phyloP scores from a whole-genome alignment of 768 basidiomycete genomes.

The Pleurotus tuber-regium region DNA sequence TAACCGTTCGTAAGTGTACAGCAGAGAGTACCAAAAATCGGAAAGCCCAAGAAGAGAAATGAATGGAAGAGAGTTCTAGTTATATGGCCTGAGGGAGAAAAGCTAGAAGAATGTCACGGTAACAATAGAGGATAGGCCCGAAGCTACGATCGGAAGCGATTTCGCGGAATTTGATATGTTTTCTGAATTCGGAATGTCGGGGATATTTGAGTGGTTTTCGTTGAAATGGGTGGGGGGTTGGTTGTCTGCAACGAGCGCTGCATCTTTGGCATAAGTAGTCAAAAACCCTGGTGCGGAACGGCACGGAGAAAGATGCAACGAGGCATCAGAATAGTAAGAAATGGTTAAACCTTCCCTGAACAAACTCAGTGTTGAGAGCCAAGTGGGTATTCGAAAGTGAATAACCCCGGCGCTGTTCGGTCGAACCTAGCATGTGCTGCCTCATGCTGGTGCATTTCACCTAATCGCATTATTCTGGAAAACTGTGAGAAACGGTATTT shows the following conservation, averaged over 20 bases:
- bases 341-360: constrained; percentile 2
- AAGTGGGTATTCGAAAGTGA: constrained; percentile 6
- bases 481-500: constrained; percentile 4
- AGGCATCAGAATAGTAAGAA: constrained; percentile 11
- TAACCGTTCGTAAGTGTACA: constrained; percentile 13
- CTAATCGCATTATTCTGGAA: constrained; percentile 6
- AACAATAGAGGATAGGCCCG: constrained; percentile 9
- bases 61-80: constrained; percentile 10
- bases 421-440: too few relatives aligned
- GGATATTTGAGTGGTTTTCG: background rate
- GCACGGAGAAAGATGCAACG: constrained; percentile 10
- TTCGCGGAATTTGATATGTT: constrained; percentile 8
- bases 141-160: constrained; percentile 3
- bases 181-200: too few relatives aligned
- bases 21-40: constrained; percentile 4
- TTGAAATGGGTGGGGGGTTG: background rate
- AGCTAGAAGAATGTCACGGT: constrained; percentile 11
- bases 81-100: constrained; percentile 16
- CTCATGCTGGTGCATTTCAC: constrained; percentile 8
- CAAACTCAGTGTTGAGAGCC: constrained; percentile 7
- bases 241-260: constrained; percentile 4
- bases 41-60: background rate
- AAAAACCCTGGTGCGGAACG: constrained; percentile 2
- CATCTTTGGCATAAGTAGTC: constrained; percentile 3
- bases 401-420: constrained; percentile 7